Percentiles rank a stretch among this genome's conserved stretches.
These are phyloP conservation scores for Aspergillus clavatus DNA, from an alignment of 2,329 filamentous ascomycete genomes.

Conservation along the genomic window DNA sequence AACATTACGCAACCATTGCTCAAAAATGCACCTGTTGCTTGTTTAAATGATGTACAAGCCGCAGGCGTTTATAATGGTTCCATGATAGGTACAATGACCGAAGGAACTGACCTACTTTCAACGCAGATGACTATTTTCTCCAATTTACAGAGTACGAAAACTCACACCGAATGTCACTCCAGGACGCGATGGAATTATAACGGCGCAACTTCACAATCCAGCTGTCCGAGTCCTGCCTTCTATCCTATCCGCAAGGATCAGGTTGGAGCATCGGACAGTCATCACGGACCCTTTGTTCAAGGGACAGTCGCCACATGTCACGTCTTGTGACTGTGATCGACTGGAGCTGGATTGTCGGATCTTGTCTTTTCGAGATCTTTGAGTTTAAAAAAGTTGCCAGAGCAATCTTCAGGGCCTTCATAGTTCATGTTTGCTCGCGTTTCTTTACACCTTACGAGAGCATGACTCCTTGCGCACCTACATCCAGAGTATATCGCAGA, in stretches of 20 bases:
- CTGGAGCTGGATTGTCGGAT: conserved; percentile 37
- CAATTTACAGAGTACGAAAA: no score
- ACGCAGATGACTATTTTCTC: no score
- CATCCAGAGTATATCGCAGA: conserved; percentile 14
- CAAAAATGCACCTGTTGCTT: no score
- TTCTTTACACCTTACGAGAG: conserved; percentile 33
- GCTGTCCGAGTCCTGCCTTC: conserved; percentile 27
- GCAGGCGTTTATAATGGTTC: no score
- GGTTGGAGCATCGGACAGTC: conserved; percentile 7
- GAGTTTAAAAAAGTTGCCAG: conserved; percentile 30
- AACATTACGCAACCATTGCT: no score
- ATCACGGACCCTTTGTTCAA: conserved; percentile 30
- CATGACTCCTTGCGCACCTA: conserved; percentile 46
- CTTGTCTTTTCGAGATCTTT: conserved; percentile 12
- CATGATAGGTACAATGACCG: no score
- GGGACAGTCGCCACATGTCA: conserved; percentile 36
- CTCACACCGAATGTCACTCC: no score
- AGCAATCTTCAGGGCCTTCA: conserved; percentile 41
- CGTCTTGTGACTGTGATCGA: conserved; percentile 41
- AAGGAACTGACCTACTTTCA: no score
- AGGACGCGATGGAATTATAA: no score
- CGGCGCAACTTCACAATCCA: conserved; percentile 32
- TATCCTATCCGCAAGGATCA: conserved; percentile 1
- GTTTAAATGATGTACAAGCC: no score
- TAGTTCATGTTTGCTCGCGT: conserved; percentile 42